Percentiles rank a stretch among this genome's conserved stretches.
Evolutionary conservation across 2,329 filamentous ascomycete species (phyloP).

Genomic region (Drechslerella dactyloides): DNA sequence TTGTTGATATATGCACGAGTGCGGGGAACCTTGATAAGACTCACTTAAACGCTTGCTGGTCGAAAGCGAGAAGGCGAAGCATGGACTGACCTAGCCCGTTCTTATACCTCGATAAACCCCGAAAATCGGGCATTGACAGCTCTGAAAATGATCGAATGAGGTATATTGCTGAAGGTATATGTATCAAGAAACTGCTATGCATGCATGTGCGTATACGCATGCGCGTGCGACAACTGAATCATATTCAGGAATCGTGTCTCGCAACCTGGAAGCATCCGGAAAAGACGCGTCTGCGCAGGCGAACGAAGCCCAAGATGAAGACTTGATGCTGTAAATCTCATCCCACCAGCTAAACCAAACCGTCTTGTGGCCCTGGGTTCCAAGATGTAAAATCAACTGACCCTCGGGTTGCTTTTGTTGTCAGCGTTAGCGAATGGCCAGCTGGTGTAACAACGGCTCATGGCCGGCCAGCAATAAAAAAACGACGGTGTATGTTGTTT

Average conservation of each 20-base stretch:
- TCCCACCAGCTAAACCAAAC: slow-evolving; percentile 18
- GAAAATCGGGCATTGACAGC: no score
- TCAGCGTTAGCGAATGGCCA: background rate
- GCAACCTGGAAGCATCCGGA: background rate
- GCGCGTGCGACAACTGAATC: no score
- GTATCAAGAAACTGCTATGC: no score
- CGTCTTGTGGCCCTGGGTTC: slow-evolving; percentile 13
- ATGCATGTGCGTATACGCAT: no score
- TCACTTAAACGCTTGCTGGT: no score
- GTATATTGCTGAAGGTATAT: no score
- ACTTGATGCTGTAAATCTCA: slow-evolving; percentile 25
- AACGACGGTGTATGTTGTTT: background rate
- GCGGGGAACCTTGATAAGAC: no score
- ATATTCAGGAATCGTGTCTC: background rate
- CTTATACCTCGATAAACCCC: no score
- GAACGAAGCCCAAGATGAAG: slow-evolving; percentile 29
- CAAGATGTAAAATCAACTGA: slow-evolving; percentile 29
- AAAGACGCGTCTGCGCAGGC: background rate
- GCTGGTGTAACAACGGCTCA: slow-evolving; percentile 38
- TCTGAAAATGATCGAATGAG: no score
- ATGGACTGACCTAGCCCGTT: no score
- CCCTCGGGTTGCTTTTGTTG: slow-evolving; percentile 11
- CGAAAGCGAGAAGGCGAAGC: no score
- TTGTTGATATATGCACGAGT: no score
- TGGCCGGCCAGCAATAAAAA: slow-evolving; percentile 2